These are phyloP conservation scores for Bruguiera parviflora DNA, from an alignment of 345 rosid species.

Conservation along the genomic window DNA sequence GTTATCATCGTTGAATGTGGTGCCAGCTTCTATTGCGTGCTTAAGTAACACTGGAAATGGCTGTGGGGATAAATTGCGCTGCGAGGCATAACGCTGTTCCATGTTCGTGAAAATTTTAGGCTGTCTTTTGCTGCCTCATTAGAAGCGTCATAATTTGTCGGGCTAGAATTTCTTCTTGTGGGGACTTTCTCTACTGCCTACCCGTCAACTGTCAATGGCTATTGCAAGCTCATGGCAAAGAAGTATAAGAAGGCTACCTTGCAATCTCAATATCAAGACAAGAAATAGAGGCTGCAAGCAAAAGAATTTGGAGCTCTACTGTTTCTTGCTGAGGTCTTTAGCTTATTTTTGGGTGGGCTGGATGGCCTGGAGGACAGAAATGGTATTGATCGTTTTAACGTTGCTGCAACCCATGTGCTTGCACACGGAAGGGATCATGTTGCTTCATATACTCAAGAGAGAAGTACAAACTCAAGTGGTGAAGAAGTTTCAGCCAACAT, in stretches of 20 bases:
- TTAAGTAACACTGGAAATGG: conserved; percentile 1
- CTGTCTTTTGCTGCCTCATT: conserved; percentile 27
- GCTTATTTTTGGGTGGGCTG: conserved; percentile 36
- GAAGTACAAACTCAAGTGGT: conserved; percentile 12
- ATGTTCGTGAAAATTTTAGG: conserved; percentile 2
- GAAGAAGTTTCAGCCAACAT: conserved; percentile 5
- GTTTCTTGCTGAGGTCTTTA: conserved; percentile 14
- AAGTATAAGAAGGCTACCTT: conserved; percentile 18
- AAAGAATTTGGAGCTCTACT: conserved; percentile 25
- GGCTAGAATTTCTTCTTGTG: conserved; percentile 16
- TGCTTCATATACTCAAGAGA: conserved; percentile 18
- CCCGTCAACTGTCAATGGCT: conserved; percentile 1
- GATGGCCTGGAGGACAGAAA: conserved; percentile 27
- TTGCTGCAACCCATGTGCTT: neutral
- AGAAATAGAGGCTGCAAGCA: conserved; percentile 17
- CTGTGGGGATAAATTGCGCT: conserved; percentile 35
- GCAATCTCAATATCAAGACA: neutral
- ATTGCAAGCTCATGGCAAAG: neutral
- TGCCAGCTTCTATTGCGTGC: too few species aligned
- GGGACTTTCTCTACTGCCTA: conserved; percentile 19
- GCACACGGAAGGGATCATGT: conserved; percentile 6
- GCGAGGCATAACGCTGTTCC: conserved; percentile 21
- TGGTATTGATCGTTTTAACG: conserved; percentile 16
- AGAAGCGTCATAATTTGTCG: conserved; percentile 9
- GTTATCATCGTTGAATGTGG: too few species aligned